Evolutionary conservation across 1,139 yeast genomes (phyloP).

Genomic region (Candida sanyaensis): DNA sequence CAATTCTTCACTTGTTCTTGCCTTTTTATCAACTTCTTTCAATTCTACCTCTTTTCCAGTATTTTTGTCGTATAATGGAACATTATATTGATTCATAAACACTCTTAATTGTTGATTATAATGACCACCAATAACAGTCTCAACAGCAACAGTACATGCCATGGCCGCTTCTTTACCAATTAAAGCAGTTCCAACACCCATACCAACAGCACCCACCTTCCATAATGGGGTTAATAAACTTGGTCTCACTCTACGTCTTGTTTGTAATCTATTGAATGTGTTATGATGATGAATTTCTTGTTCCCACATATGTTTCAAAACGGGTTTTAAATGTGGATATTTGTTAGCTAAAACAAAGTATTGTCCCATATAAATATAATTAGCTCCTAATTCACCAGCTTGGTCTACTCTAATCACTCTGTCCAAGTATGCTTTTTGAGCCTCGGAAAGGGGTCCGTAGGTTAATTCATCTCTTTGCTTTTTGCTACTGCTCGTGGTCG

Average conservation of each 20-base stretch:
- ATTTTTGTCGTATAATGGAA: slow-evolving; percentile 45
- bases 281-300: slow-evolving; percentile 90
- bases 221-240: slow-evolving; percentile 88
- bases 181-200: slow-evolving; percentile 87
- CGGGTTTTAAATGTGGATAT: slow-evolving; percentile 68
- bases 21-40: slow-evolving; percentile 26
- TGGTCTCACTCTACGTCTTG: slow-evolving; percentile 82
- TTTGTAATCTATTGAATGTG: slow-evolving; percentile 78
- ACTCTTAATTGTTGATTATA: slow-evolving; percentile 88
- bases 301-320: slow-evolving; percentile 96
- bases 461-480: slow-evolving; percentile 23
- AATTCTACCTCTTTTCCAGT: slow-evolving; percentile 33
- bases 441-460: slow-evolving; percentile 50
- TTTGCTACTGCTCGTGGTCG: slow-evolving; percentile 15
- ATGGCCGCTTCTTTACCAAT: slow-evolving; percentile 95
- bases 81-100: slow-evolving; percentile 59
- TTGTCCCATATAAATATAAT: slow-evolving; percentile 91
- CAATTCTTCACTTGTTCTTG: slow-evolving; percentile 54
- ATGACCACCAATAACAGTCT: slow-evolving; percentile 96
- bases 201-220: slow-evolving; percentile 85
- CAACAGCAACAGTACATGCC: slow-evolving; percentile 99
- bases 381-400: slow-evolving; percentile 99
- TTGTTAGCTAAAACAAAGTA: slow-evolving; percentile 71
- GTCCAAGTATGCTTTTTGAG: slow-evolving; percentile 72
- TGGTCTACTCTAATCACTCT: slow-evolving; percentile 89